A percentile compares a stretch with the other conserved stretches of the same genome.
These are phyloP conservation scores for Colletotrichum zoysiae DNA, from an alignment of 2,329 filamentous ascomycete genomes.

Conservation along the genomic window DNA sequence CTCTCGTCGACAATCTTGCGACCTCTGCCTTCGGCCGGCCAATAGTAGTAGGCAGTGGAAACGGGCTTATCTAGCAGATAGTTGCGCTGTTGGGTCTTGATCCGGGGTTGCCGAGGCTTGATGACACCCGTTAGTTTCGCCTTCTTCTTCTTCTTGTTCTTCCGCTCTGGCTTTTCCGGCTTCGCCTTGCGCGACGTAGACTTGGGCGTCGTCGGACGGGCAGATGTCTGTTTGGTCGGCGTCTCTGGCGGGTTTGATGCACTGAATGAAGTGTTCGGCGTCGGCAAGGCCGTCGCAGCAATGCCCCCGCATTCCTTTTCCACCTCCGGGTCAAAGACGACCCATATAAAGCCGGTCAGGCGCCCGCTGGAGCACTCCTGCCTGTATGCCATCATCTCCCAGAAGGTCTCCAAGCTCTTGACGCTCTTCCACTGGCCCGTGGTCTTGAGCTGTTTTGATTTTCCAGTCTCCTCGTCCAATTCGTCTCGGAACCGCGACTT, in stretches of 20 bases:
- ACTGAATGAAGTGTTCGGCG: constrained; percentile 49
- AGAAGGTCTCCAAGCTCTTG: constrained; percentile 88
- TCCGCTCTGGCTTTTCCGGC: constrained; percentile 44
- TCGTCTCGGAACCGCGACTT: constrained; percentile 92
- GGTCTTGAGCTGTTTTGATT: constrained; percentile 65
- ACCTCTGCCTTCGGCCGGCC: constrained; percentile 73
- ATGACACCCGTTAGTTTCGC: constrained; percentile 70
- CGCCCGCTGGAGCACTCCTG: constrained; percentile 96
- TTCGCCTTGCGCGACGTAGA: constrained; percentile 55
- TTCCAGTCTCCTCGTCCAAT: constrained; percentile 83
- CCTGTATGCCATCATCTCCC: constrained; percentile 97
- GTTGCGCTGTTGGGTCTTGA: constrained; percentile 70
- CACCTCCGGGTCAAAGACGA: constrained; percentile 77
- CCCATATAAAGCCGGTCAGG: constrained; percentile 94
- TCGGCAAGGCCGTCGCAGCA: constrained; percentile 42
- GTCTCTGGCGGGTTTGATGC: constrained; percentile 47
- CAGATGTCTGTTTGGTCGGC: constrained; percentile 48
- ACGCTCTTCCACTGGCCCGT: constrained; percentile 85
- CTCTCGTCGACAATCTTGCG: constrained; percentile 72
- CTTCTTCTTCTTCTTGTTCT: constrained; percentile 56
- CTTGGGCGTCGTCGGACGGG: constrained; percentile 47
- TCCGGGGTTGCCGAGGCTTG: constrained; percentile 70
- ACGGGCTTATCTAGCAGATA: constrained; percentile 63
- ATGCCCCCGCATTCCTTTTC: constrained; percentile 30
- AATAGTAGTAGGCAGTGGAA: constrained; percentile 73